A percentile compares a stretch with the other conserved stretches of the same genome.
Evolutionary conservation across 2,329 filamentous ascomycete species (phyloP).

Genomic region (Harringtonia lauricola): DNA sequence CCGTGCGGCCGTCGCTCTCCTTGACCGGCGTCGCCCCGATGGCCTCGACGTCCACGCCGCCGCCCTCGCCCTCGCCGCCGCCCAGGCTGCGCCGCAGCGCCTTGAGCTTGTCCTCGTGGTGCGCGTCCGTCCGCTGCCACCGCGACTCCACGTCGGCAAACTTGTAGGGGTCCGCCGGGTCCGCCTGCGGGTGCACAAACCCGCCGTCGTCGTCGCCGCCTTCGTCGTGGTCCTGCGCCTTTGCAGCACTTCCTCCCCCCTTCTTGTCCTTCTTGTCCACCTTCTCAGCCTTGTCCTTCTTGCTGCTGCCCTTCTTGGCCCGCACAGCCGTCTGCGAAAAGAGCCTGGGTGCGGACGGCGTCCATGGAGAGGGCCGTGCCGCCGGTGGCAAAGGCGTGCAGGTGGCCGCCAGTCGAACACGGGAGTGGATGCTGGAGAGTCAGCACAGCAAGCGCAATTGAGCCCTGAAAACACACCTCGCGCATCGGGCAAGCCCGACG

Average conservation of each 20-base stretch:
- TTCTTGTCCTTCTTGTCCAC: slow-evolving; percentile 11
- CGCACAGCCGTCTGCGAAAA: slow-evolving; percentile 8
- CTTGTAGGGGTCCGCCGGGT: slow-evolving; percentile 9
- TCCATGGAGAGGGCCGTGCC: not conserved
- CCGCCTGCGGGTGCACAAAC: slow-evolving; percentile 4
- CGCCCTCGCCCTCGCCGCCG: slow-evolving; percentile 2
- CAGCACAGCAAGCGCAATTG: not conserved
- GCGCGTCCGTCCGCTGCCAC: slow-evolving; percentile 11
- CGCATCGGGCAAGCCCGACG: slow-evolving; percentile 1
- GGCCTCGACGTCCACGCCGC: slow-evolving; percentile 11
- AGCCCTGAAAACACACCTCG: not conserved
- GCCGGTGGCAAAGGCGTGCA: too few species aligned
- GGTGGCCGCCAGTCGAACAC: too few species aligned
- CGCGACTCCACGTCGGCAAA: slow-evolving; percentile 13
- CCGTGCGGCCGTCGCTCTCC: not conserved
- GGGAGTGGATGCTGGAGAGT: not conserved
- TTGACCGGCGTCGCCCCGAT: slow-evolving; percentile 10
- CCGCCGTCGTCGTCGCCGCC: slow-evolving; percentile 3
- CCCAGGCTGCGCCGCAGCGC: slow-evolving; percentile 9
- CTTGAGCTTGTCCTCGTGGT: slow-evolving; percentile 12
- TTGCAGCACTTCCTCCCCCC: not conserved
- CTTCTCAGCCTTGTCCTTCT: slow-evolving; percentile 1
- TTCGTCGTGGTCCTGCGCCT: not conserved
- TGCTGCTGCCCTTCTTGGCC: slow-evolving; percentile 6
- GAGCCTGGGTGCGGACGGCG: not conserved